These are phyloP conservation scores for Leccinum longicurvipes DNA, from an alignment of 768 basidiomycete species.

Conservation along the genomic window DNA sequence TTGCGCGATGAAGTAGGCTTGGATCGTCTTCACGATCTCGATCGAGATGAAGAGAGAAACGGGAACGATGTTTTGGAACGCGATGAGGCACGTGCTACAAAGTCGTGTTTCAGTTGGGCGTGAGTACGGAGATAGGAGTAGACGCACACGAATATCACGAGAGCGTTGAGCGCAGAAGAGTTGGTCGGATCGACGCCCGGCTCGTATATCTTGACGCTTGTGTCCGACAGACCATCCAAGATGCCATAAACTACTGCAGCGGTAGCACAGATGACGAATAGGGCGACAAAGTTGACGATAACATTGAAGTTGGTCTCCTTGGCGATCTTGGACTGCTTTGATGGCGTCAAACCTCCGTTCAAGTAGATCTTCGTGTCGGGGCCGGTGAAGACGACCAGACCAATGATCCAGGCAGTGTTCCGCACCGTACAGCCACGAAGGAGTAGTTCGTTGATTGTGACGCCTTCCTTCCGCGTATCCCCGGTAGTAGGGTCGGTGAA, in stretches of 20 bases:
- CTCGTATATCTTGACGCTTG: constrained; percentile 76
- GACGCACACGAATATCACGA: constrained; percentile 90
- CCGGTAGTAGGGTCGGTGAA: constrained; percentile 56
- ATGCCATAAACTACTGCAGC: constrained; percentile 77
- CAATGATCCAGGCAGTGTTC: constrained; percentile 91
- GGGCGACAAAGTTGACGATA: constrained; percentile 83
- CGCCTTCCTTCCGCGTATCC: constrained; percentile 59
- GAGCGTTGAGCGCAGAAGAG: constrained; percentile 63
- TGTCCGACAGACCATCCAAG: constrained; percentile 54
- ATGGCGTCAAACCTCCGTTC: constrained; percentile 90
- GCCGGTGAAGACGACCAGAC: constrained; percentile 91
- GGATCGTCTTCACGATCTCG: constrained; percentile 97
- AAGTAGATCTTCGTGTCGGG: constrained; percentile 90
- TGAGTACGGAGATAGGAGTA: not conserved
- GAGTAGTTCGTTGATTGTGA: constrained; percentile 90
- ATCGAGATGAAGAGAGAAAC: constrained; percentile 96
- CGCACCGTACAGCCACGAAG: constrained; percentile 88
- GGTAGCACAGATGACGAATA: constrained; percentile 72
- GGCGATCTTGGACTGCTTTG: constrained; percentile 97
- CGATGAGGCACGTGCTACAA: constrained; percentile 82
- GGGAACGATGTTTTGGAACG: constrained; percentile 97
- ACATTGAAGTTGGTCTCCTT: constrained; percentile 99
- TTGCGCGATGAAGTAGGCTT: constrained; percentile 94
- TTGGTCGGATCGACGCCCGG: constrained; percentile 56
- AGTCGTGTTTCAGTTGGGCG: constrained; percentile 2